These are phyloP conservation scores for Phytomonas sp. DNA, from an alignment of 208 protist genomes.

Conservation along the genomic window DNA sequence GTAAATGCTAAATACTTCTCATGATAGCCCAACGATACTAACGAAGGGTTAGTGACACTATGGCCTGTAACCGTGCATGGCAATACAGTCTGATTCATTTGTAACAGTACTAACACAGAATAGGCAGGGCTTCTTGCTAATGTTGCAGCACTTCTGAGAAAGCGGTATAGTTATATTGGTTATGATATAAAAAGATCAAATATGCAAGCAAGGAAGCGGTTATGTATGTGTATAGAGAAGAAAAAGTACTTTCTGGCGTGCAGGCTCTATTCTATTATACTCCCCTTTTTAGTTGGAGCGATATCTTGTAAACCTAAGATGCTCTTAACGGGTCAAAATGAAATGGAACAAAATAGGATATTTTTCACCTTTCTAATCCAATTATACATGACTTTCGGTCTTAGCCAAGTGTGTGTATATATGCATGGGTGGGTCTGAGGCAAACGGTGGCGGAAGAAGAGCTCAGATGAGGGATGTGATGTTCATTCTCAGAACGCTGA, in stretches of 20 bases:
- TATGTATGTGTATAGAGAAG: neutral
- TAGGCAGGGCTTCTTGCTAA: neutral
- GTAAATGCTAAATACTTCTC: slow-evolving; percentile 20
- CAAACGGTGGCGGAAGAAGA: neutral
- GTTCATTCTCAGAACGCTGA: neutral
- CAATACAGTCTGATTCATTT: neutral
- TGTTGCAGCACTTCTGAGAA: neutral
- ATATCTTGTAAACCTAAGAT: neutral
- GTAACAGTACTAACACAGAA: neutral
- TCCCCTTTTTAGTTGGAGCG: neutral
- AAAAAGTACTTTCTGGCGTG: neutral
- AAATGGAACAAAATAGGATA: slow-evolving; percentile 11
- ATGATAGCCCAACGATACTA: slow-evolving; percentile 21
- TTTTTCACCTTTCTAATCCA: neutral
- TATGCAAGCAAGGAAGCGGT: slow-evolving; percentile 2
- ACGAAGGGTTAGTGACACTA: slow-evolving; percentile 15
- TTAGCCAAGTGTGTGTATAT: too few species aligned
- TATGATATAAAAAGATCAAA: slow-evolving; percentile 3
- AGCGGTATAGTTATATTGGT: neutral
- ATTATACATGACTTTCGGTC: neutral
- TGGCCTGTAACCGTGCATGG: slow-evolving; percentile 18
- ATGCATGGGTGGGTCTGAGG: neutral
- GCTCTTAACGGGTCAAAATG: slow-evolving; percentile 9
- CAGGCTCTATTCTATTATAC: neutral
- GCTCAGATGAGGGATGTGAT: neutral